Base-by-base conservation (phyloP, 1,284 basidiomycete species). In the Lentinula novae-zelandiae region DNA sequence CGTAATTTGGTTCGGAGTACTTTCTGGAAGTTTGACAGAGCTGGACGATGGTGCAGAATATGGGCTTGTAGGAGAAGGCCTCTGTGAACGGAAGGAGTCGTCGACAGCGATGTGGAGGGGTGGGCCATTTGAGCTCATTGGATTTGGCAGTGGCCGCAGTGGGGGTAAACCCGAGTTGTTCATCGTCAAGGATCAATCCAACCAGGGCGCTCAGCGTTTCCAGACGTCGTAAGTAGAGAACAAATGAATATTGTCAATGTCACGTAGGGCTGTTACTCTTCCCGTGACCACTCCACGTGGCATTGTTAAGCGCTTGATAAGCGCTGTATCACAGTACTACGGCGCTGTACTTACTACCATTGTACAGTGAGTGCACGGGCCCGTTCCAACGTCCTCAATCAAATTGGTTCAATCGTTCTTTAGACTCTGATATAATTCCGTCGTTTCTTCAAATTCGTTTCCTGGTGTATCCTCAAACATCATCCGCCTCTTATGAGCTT, bases 1-100 rank as follows among this genome's bases (percentile, higher is more conserved):
- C 3, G 55, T 58, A 2, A 60, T 55, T 22, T 58, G 38, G 8
- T 53, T 42, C 13, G 17, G 8, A 4, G 27, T n/a, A 33, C 58
- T 33, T 34, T 63, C 62, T 22, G 61, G 60, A 5, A 62, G 55
- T 44, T 57, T 42, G 40, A 36, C 50, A 20, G 56, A 42, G 50
- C 49, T 57, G 10, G 60, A 39, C 15, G 61, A 51, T 10, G 61
- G 57, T 36, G 61, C 57, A 44, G 56, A 62, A 36, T 57, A 61
- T 10, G 60, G 60, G 40, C 49, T 58, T 27, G 58, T 46, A 12
- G 57, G 31, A 12, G 57, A 51, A 17, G 33, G 36, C 46, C 49
- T 58, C 36, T 58, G 57, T 4, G 48, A 50, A 31, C 57, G 57
- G 36, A 50, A 40, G 15, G 57, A 34, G 17, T 58, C 57, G 57